phyloP scores from a whole-genome alignment of 768 basidiomycete species.

The Mycena galopus region DNA sequence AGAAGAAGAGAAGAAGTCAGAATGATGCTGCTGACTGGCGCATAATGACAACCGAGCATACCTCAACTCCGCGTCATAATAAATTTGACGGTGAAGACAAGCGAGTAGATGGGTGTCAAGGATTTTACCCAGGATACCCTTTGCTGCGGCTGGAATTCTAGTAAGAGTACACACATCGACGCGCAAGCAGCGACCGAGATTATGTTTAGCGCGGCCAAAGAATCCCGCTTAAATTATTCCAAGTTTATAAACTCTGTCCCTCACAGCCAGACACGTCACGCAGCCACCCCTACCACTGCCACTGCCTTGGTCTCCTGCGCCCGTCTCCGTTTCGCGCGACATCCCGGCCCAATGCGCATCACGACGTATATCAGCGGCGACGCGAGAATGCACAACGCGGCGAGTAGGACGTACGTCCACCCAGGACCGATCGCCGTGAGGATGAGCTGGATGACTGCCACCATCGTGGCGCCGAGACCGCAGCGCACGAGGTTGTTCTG shows the following conservation, averaged over 20 bases:
- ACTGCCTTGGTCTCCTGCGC: background rate
- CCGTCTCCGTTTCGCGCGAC: conserved; percentile 46
- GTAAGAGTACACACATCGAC: no score
- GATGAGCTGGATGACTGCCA: conserved; percentile 63
- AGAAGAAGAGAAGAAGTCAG: no score
- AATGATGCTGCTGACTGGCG: no score
- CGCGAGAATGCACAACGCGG: conserved; percentile 51
- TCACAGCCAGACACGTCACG: no score
- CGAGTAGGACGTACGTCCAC: conserved; percentile 66
- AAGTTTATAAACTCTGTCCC: no score
- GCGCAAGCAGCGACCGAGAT: no score
- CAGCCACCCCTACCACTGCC: no score
- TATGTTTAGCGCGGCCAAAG: no score
- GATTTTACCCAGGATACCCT: no score
- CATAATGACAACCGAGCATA: background rate
- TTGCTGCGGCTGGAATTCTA: no score
- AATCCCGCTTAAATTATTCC: no score
- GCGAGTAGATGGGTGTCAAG: no score
- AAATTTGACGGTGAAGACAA: background rate
- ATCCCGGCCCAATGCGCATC: conserved; percentile 57
- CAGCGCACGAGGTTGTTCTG: conserved; percentile 71
- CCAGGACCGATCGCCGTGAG: conserved; percentile 58
- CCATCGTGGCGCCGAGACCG: conserved; percentile 56
- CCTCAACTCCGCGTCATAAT: background rate
- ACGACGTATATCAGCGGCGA: conserved; percentile 56